Conservation (phyloP, 1,284 basidiomycete genomes). For the Cryptococcus depauperatus region DNA sequence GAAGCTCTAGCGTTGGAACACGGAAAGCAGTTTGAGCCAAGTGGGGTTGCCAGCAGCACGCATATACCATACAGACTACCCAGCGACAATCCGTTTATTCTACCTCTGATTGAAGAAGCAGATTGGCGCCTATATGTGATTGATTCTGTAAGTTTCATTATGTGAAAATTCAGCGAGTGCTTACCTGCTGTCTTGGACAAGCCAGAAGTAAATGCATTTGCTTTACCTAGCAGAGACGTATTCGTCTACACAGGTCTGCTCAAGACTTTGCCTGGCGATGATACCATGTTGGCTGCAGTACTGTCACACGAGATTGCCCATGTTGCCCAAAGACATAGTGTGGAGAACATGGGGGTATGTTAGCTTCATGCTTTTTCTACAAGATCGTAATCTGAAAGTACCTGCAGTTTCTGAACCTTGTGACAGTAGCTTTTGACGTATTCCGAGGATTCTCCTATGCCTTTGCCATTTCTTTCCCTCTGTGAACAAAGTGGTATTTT, state of each 20-base stretch:
- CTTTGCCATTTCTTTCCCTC: constrained; percentile 49
- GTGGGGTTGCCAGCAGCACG: constrained; percentile 37
- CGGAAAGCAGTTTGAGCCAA: constrained; percentile 30
- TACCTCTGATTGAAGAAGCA: constrained; percentile 42
- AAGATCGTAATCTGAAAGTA: not conserved
- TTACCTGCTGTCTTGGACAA: constrained; percentile 20
- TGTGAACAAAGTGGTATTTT: constrained; percentile 26
- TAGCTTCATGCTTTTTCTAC: not conserved
- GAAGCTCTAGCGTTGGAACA: constrained; percentile 15
- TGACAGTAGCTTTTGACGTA: constrained; percentile 49
- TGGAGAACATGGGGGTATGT: constrained; percentile 49
- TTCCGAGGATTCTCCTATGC: constrained; percentile 49
- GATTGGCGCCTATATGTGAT: constrained; percentile 50
- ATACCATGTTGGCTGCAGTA: constrained; percentile 48
- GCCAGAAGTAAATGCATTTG: constrained; percentile 50
- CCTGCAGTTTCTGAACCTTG: constrained; percentile 48
- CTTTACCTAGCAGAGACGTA: constrained; percentile 49
- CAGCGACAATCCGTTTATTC: constrained; percentile 46
- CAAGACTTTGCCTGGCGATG: constrained; percentile 43
- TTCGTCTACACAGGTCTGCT: constrained; percentile 51
- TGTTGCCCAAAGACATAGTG: constrained; percentile 48
- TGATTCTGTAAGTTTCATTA: constrained; percentile 38
- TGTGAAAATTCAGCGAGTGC: not conserved
- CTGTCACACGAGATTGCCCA: constrained; percentile 50
- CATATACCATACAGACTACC: constrained; percentile 44